These are phyloP conservation scores for Dactylellina haptotyla DNA, from an alignment of 2,329 filamentous ascomycete species.

Conservation along the genomic window DNA sequence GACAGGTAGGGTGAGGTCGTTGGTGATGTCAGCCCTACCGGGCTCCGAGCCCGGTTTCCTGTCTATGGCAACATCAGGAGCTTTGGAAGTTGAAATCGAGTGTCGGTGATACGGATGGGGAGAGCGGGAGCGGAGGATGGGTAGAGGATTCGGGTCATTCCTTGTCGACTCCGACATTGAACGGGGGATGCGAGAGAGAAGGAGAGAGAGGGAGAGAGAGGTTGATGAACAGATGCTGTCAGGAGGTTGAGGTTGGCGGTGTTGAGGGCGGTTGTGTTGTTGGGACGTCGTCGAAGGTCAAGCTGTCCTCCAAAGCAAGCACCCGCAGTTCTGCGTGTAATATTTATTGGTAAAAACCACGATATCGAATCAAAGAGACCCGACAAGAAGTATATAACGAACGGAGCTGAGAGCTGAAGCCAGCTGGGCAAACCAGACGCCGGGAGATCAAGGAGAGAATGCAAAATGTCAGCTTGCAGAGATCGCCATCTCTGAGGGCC, in stretches of 20 bases:
- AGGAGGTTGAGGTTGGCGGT: neutral
- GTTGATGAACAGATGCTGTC: neutral
- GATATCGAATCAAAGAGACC: too few relatives aligned
- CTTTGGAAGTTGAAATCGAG: conserved; percentile 32
- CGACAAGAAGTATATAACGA: neutral
- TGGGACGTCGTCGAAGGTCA: conserved; percentile 33
- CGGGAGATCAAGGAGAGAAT: neutral
- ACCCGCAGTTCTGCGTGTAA: neutral
- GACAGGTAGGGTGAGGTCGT: conserved; percentile 12
- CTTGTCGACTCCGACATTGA: conserved; percentile 50
- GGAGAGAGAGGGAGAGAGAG: neutral
- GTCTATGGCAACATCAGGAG: conserved; percentile 22
- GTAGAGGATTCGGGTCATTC: conserved; percentile 39
- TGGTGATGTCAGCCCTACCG: conserved; percentile 39
- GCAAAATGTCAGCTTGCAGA: too few relatives aligned
- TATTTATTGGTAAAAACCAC: too few relatives aligned
- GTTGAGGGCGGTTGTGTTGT: conserved; percentile 19
- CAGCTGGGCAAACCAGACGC: neutral
- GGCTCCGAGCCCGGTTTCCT: conserved; percentile 23
- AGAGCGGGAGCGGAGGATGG: conserved; percentile 47
- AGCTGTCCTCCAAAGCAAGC: conserved; percentile 3
- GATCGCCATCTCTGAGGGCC: neutral
- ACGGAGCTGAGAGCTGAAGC: neutral
- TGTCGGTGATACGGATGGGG: conserved; percentile 48
- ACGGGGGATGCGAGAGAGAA: conserved; percentile 16